Evolutionary conservation across 495 filamentous ascomycete genomes (phyloP).

Genomic region (Ramalina peruviana): DNA sequence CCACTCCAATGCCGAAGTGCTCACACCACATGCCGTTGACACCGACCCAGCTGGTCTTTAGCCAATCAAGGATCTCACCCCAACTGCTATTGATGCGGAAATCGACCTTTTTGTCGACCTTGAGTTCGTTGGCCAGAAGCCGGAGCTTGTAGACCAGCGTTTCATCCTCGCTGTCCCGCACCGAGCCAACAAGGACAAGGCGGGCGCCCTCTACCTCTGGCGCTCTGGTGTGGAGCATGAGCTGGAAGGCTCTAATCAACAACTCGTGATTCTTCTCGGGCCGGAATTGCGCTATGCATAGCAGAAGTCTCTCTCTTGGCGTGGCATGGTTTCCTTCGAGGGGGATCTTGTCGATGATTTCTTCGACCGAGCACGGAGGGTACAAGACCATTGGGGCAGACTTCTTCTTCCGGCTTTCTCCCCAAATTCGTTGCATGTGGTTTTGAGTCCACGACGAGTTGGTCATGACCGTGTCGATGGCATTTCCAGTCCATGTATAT

Average conservation of each 20-base stretch:
- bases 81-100: slow-evolving; percentile 84
- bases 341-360: slow-evolving; percentile 57
- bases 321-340: slow-evolving; percentile 52
- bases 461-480: slow-evolving; percentile 87
- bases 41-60: slow-evolving; percentile 60
- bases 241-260: slow-evolving; percentile 68
- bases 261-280: slow-evolving; percentile 92
- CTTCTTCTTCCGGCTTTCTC: slow-evolving; percentile 30
- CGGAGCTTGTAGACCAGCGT: slow-evolving; percentile 85
- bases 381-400: slow-evolving; percentile 51
- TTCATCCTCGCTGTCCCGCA: slow-evolving; percentile 67
- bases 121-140: slow-evolving; percentile 73
- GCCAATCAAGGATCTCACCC: slow-evolving; percentile 67
- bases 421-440: slow-evolving; percentile 76
- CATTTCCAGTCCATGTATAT: slow-evolving; percentile 66
- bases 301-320: slow-evolving; percentile 49
- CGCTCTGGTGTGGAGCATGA: slow-evolving; percentile 36
- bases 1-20: slow-evolving; percentile 96
- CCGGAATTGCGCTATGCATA: slow-evolving; percentile 95
- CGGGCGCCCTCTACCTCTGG: slow-evolving; percentile 33
- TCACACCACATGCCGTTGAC: slow-evolving; percentile 99
- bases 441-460: slow-evolving; percentile 88
- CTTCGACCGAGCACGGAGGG: slow-evolving; percentile 79
- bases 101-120: slow-evolving; percentile 65
- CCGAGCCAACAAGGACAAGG: slow-evolving; percentile 74